These are phyloP conservation scores for Hyaloscypha bicolor DNA, from an alignment of 495 filamentous ascomycete species.

Conservation along the genomic window DNA sequence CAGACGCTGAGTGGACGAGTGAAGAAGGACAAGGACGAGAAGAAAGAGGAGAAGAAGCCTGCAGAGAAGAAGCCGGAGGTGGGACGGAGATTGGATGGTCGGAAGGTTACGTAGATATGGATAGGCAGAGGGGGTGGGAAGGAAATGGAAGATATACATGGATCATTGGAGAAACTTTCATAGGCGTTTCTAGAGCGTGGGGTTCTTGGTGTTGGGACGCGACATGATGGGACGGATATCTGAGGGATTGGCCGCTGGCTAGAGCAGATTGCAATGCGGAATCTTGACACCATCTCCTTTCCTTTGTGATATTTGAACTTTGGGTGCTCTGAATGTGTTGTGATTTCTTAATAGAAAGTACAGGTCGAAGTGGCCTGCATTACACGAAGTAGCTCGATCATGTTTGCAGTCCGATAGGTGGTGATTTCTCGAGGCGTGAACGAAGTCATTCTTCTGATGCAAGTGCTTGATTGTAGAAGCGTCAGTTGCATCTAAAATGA, in stretches of 20 bases:
- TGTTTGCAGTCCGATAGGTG: no score
- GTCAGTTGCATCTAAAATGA: no score
- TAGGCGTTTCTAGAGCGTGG: neutral
- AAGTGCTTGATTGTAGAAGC: no score
- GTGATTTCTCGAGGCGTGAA: no score
- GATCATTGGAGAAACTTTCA: neutral
- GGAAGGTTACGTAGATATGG: slow-evolving; percentile 9
- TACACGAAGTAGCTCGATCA: no score
- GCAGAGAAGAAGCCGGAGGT: slow-evolving; percentile 29
- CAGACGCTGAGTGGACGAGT: slow-evolving; percentile 76
- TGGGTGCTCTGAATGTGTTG: neutral
- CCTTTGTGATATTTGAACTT: neutral
- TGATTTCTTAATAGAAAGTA: no score
- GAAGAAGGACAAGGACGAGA: slow-evolving; percentile 46
- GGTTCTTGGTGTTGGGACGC: neutral
- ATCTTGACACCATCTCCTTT: neutral
- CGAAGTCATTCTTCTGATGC: no score
- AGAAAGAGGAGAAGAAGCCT: slow-evolving; percentile 28
- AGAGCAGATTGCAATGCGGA: neutral
- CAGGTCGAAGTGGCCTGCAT: no score
- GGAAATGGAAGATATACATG: neutral
- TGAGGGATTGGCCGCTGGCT: neutral
- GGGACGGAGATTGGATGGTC: slow-evolving; percentile 29
- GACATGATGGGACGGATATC: neutral
- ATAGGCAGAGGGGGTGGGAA: neutral